Base-by-base conservation (phyloP, 345 rosid species). In the Syzygium aqueum region DNA sequence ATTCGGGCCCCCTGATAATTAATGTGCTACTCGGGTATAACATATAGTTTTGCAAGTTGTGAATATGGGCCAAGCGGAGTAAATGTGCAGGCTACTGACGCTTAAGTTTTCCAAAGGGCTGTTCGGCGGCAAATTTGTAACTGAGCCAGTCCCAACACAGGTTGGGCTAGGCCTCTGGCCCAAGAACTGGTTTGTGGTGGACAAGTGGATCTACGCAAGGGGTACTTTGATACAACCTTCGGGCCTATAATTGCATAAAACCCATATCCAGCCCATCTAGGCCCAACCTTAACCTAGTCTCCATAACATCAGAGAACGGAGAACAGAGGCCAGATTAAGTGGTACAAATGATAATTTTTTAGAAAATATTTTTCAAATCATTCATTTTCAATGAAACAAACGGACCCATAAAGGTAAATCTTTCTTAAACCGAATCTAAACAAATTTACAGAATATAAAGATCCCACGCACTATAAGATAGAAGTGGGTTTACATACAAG, bases 261-360 rank as follows among this genome's bases (percentile, higher is more conserved):
- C 21, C 22, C 77, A 30, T 11, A 8, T 15, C 21, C 10, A 54
- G 43, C 77, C n/a, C 77, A 65, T 7, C 9, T 16, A 30, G 40
- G 19, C 73, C 30, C 2, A 14, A 27, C 0, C 65, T n/a, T 25
- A 11, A 59, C 28, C 15, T 59, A 28, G 0, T 59, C 65, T 59
- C 65, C 3, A 11, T 52, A 11, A 27, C 28, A 59, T 14, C 27
- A 59, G 12, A 25, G n/a, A 43, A 43, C 46, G 46, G 46, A 43
- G 46, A 43, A 43, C 7, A 43, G 46, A 43, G 7, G 46, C 46
- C 46, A 43, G 46, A 43, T 43, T 43, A 43, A 43, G 7, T 43
- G 46, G 46, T 43, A 5, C 80, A 33, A 73, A 10, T 30, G 5
- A 33, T 40, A 1, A 33, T 30, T 33, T 33, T 33, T 2, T 0